A percentile compares a stretch with the other conserved stretches of the same genome.
These are phyloP conservation scores for Cryptococcus hybrid DNA, from an alignment of 1,284 basidiomycete species.

Conservation along the genomic window DNA sequence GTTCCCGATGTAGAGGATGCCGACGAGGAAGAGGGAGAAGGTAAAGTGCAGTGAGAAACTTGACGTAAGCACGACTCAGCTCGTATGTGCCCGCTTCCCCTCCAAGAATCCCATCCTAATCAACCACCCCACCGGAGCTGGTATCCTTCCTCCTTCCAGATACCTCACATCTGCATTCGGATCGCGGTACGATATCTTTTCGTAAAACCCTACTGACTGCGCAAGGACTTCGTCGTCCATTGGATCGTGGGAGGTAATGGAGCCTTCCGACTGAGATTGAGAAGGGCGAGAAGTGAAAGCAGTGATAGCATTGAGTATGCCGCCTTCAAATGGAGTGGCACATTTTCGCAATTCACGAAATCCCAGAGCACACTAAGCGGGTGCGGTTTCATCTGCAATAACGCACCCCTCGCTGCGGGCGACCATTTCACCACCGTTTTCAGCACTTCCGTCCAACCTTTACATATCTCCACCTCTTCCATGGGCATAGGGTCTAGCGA, in stretches of 20 bases:
- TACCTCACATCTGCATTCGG: conserved; percentile 31
- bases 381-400: conserved; percentile 70
- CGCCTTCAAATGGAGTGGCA: conserved; percentile 84
- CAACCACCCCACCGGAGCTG: conserved; percentile 40
- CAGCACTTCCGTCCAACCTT: conserved; percentile 57
- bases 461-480: conserved; percentile 30
- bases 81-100: conserved; percentile 72
- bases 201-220: conserved; percentile 59
- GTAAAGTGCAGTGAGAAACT: conserved; percentile 76
- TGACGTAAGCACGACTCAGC: conserved; percentile 81
- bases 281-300: conserved; percentile 75
- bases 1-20: not conserved
- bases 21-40: conserved; percentile 38
- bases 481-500: conserved; percentile 31
- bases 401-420: conserved; percentile 31
- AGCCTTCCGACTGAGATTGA: conserved; percentile 48
- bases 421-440: conserved; percentile 77
- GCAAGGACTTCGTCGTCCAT: conserved; percentile 75
- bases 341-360: conserved; percentile 74
- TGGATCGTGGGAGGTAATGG: conserved; percentile 36
- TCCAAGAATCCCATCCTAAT: conserved; percentile 70
- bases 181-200: conserved; percentile 66
- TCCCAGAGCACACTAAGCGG: conserved; percentile 76
- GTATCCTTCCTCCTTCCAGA: conserved; percentile 23
- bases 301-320: conserved; percentile 75